These are phyloP conservation scores for Circinella minor DNA, from an alignment of 371 early-diverging fungal genomes.

Conservation along the genomic window DNA sequence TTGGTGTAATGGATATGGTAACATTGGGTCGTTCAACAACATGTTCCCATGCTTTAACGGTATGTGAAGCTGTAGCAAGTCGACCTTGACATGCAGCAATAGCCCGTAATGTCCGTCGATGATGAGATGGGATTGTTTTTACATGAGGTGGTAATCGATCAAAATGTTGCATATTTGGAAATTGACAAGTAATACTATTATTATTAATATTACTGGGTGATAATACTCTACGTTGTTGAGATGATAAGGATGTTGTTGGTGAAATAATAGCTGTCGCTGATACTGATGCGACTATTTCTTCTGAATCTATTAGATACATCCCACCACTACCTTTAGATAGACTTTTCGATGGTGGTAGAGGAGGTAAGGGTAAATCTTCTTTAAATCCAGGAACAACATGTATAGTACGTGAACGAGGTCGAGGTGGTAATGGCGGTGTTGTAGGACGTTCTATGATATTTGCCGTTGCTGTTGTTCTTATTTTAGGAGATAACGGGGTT, in stretches of 20 bases:
- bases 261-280: not conserved
- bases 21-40: not conserved
- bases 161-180: constrained; percentile 21
- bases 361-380: not conserved
- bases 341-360: not conserved
- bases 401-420: not conserved
- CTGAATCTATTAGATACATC: no score
- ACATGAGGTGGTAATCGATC: constrained; percentile 22
- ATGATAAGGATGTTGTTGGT: not conserved
- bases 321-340: not conserved
- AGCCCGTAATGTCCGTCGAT: constrained; percentile 16
- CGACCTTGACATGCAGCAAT: constrained; percentile 13
- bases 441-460: not conserved
- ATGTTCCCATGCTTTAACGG: constrained; percentile 21
- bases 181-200: not conserved
- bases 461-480: not conserved
- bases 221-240: not conserved
- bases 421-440: not conserved
- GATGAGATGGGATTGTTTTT: constrained; percentile 11
- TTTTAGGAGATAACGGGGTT: not conserved
- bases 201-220: not conserved
- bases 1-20: not conserved
- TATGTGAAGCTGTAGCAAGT: constrained; percentile 23
- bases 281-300: not conserved
- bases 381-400: constrained; percentile 5